Conservation (phyloP, 2,329 filamentous ascomycete genomes). For the Ophiostoma sp. region DNA sequence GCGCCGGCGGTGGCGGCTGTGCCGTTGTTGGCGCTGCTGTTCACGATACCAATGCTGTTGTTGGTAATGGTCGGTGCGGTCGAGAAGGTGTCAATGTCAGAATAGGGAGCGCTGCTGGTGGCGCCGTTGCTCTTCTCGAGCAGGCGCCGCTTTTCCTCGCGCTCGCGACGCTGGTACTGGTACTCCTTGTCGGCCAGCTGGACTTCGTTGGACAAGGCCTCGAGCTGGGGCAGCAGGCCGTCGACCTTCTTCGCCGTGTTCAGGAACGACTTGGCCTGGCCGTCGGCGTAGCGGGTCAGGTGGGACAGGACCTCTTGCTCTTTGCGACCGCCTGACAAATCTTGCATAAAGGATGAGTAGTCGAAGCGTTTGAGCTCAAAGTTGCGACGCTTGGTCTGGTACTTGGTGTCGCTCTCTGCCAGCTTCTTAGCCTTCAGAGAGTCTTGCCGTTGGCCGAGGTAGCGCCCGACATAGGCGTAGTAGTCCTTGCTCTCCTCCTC, state of each 20-base stretch:
- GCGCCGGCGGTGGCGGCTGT: slow-evolving; percentile 35
- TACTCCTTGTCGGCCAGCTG: slow-evolving; percentile 93
- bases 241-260: slow-evolving; percentile 84
- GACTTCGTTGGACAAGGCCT: slow-evolving; percentile 87
- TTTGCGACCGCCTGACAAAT: slow-evolving; percentile 97
- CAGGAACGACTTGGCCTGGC: slow-evolving; percentile 81
- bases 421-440: slow-evolving; percentile 97
- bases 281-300: slow-evolving; percentile 89
- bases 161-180: slow-evolving; percentile 89
- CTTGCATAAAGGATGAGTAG: slow-evolving; percentile 98
- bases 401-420: slow-evolving; percentile 91
- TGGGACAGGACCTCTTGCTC: slow-evolving; percentile 96
- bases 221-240: slow-evolving; percentile 80
- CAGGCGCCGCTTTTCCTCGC: slow-evolving; percentile 88
- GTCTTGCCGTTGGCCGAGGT: slow-evolving; percentile 94
- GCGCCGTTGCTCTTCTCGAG: slow-evolving; percentile 78
- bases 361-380: slow-evolving; percentile 98
- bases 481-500: slow-evolving; percentile 99
- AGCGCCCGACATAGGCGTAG: slow-evolving; percentile 91
- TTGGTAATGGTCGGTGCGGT: background rate
- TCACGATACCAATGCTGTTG: background rate
- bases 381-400: slow-evolving; percentile 87
- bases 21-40: slow-evolving; percentile 7
- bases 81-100: slow-evolving; percentile 47
- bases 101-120: slow-evolving; percentile 32